Percentiles rank a stretch among this genome's conserved stretches.
phyloP scores from a whole-genome alignment of 495 filamentous ascomycete genomes.

The Tuber microsphaerosporum region DNA sequence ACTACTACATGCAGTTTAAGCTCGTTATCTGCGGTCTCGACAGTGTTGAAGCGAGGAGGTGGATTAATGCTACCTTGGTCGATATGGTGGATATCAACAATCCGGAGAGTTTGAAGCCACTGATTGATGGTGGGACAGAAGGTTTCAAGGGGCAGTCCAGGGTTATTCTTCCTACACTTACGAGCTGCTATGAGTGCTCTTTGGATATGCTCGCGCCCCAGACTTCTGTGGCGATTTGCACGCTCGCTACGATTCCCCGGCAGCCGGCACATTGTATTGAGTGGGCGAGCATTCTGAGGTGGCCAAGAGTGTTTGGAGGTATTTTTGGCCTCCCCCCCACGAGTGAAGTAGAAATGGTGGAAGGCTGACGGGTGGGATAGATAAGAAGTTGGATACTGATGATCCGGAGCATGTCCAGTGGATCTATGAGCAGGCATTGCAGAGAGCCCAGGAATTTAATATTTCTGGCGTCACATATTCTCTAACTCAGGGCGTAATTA shows the following conservation, averaged over 20 bases:
- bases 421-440: constrained; percentile 80
- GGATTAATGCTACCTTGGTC: constrained; percentile 94
- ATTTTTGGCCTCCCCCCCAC: background rate
- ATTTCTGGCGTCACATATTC: constrained; percentile 91
- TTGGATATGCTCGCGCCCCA: constrained; percentile 95
- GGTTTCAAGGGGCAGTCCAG: constrained; percentile 96
- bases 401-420: constrained; percentile 95
- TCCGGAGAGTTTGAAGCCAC: constrained; percentile 74
- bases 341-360: background rate
- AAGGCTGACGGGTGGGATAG: constrained; percentile 46
- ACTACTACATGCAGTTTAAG: constrained; percentile 97
- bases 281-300: constrained; percentile 90
- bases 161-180: constrained; percentile 84
- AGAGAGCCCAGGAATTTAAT: constrained; percentile 76
- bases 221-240: constrained; percentile 91
- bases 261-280: constrained; percentile 99
- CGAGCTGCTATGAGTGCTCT: constrained; percentile 96
- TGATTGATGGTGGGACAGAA: constrained; percentile 96
- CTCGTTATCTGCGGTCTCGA: constrained; percentile 93
- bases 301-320: constrained; percentile 48
- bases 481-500: constrained; percentile 96
- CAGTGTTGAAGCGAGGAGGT: constrained; percentile 90
- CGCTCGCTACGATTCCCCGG: constrained; percentile 89
- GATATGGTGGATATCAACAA: constrained; percentile 72
- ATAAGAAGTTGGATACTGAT: constrained; percentile 77